A percentile compares a stretch with the other conserved stretches of the same genome.
Evolutionary conservation across 495 filamentous ascomycete species (phyloP).

Genomic region (Lineolata rhizophorae): DNA sequence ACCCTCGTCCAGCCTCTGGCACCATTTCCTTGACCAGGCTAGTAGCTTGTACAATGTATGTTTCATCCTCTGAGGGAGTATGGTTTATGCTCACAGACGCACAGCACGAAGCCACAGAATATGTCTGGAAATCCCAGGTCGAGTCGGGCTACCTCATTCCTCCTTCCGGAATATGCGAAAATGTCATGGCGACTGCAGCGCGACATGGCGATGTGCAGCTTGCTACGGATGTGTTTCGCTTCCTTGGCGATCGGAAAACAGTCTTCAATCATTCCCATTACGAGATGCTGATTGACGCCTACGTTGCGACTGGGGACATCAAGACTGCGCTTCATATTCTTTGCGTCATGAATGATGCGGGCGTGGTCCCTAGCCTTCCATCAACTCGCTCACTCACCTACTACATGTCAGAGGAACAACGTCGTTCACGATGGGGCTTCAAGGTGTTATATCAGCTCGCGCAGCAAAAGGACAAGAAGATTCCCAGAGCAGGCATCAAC

Average conservation of each 20-base stretch:
- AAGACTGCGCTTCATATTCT: constrained; percentile 26
- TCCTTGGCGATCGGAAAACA: constrained; percentile 22
- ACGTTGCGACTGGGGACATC: constrained; percentile 28
- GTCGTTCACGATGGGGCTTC: no score
- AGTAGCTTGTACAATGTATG: no score
- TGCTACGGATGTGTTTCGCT: constrained; percentile 40
- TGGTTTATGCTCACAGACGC: no score
- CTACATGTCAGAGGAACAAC: no score
- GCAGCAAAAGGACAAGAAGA: no score
- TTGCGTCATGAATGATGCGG: constrained; percentile 42
- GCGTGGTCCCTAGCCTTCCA: no score
- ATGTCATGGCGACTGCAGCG: constrained; percentile 47
- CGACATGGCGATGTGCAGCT: constrained; percentile 40
- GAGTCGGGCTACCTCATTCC: constrained; percentile 40
- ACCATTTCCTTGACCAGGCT: constrained; percentile 46
- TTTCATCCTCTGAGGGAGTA: no score
- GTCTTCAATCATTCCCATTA: constrained; percentile 44
- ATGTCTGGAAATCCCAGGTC: constrained; percentile 41
- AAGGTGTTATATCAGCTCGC: no score
- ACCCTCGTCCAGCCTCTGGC: constrained; percentile 30
- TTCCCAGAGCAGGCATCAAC: no score
- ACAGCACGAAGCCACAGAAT: constrained; percentile 21
- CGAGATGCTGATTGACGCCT: constrained; percentile 47
- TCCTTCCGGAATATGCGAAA: constrained; percentile 35
- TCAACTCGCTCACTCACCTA: no score